These are phyloP conservation scores for Cladosporium sp. DNA, from an alignment of 2,329 filamentous ascomycete genomes.

Conservation along the genomic window DNA sequence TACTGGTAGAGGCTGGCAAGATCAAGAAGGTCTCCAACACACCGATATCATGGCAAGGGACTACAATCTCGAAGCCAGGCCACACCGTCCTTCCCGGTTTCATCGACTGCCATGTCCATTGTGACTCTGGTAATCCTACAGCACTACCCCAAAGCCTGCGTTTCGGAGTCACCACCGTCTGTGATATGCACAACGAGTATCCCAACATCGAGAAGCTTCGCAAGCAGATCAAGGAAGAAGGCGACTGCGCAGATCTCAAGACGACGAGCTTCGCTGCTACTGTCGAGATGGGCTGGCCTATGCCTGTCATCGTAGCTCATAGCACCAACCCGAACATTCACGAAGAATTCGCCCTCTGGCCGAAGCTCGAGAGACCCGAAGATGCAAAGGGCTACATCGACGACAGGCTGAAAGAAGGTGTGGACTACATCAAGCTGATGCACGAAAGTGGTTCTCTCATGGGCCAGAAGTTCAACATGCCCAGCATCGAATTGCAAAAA, in stretches of 20 bases:
- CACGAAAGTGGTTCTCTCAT: conserved; percentile 45
- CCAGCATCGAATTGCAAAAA: conserved; percentile 42
- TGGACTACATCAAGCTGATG: conserved; percentile 51
- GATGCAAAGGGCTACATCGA: conserved; percentile 42
- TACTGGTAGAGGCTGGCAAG: conserved; percentile 40
- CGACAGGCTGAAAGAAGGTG: conserved; percentile 37
- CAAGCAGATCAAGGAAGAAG: conserved; percentile 24
- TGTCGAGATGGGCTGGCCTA: conserved; percentile 51
- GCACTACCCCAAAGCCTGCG: conserved; percentile 43
- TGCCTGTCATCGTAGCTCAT: conserved; percentile 35
- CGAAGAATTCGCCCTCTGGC: conserved; percentile 43
- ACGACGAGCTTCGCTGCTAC: conserved; percentile 47
- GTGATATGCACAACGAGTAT: conserved; percentile 46
- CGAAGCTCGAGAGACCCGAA: conserved; percentile 39
- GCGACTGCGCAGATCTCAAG: conserved; percentile 46
- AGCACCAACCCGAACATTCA: conserved; percentile 6
- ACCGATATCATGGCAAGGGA: conserved; percentile 18
- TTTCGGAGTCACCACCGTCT: conserved; percentile 51
- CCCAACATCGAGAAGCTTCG: conserved; percentile 31
- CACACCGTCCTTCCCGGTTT: conserved; percentile 49
- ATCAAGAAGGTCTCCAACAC: conserved; percentile 29
- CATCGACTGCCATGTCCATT: conserved; percentile 50
- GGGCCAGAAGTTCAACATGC: conserved; percentile 35
- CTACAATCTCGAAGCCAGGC: conserved; percentile 40
- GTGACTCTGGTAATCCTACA: conserved; percentile 36